Evolutionary conservation across 2,329 filamentous ascomycete genomes (phyloP).

Genomic region (Periconia digitata): DNA sequence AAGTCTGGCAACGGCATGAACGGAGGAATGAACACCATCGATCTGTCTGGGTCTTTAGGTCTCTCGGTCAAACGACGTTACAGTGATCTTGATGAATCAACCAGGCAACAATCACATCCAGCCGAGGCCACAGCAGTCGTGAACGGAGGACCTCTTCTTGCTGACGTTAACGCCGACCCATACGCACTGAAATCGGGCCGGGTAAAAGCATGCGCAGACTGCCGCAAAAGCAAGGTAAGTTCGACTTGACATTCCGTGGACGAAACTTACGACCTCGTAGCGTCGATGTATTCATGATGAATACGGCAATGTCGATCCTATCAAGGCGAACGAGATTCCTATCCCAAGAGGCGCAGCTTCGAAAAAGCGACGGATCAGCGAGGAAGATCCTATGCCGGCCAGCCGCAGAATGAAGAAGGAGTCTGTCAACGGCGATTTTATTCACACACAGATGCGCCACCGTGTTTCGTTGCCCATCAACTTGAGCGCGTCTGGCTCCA

Average conservation of each 20-base stretch:
- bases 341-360: constrained; percentile 60
- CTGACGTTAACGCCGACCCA: constrained; percentile 39
- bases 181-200: constrained; percentile 58
- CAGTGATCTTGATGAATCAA: constrained; percentile 27
- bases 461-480: constrained; percentile 27
- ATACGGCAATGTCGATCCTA: constrained; percentile 63
- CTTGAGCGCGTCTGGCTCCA: constrained; percentile 19
- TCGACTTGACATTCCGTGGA: not conserved
- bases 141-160: constrained; percentile 35
- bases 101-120: constrained; percentile 7
- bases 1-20: constrained; percentile 20
- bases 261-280: constrained; percentile 43
- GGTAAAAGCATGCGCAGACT: constrained; percentile 67
- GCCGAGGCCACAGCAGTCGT: constrained; percentile 18
- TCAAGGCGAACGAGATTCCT: constrained; percentile 63
- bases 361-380: constrained; percentile 54
- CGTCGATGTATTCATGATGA: constrained; percentile 69
- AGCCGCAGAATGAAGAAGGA: constrained; percentile 34
- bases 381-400: constrained; percentile 24
- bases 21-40: constrained; percentile 32
- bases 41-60: constrained; percentile 33
- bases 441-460: constrained; percentile 23
- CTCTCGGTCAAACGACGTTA: constrained; percentile 37
- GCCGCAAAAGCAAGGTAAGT: constrained; percentile 67
- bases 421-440: constrained; percentile 21